Evolutionary conservation across 129 eudicot genomes (phyloP).

Genomic region (Escallonia herrerae): DNA sequence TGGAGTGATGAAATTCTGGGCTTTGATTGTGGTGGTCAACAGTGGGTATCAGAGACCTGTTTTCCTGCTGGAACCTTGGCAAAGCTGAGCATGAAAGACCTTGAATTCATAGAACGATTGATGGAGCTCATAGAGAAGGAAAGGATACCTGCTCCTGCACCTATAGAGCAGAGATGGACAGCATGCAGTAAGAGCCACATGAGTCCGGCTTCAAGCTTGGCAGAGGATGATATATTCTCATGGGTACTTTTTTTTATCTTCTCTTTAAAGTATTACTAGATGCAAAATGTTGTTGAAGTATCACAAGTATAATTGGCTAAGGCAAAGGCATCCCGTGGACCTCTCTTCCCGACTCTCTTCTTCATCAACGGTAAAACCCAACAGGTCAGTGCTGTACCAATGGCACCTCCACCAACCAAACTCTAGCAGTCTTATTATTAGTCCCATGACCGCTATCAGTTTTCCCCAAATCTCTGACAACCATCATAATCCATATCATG

Average conservation of each 20-base stretch:
- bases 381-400: no score
- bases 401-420: no score
- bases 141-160: constrained; percentile 94
- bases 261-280: neutral
- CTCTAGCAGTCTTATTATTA: no score
- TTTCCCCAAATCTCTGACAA: no score
- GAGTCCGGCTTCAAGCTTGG: constrained; percentile 90
- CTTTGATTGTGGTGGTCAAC: constrained; percentile 99
- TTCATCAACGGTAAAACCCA: no score
- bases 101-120: constrained; percentile 70
- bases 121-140: constrained; percentile 70
- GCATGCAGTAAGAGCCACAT: constrained; percentile 71
- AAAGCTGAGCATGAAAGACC: constrained; percentile 82
- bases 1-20: constrained; percentile 98
- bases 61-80: constrained; percentile 90
- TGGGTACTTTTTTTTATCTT: constrained; percentile 48
- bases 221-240: constrained; percentile 82
- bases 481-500: no score
- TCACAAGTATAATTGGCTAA: no score
- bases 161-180: constrained; percentile 97
- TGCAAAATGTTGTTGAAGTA: no score
- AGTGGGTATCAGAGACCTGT: constrained; percentile 97
- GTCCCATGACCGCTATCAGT: no score
- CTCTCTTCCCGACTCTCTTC: no score
- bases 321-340: no score